A percentile compares a stretch with the other conserved stretches of the same genome.
Conservation (phyloP, 306 rosid genomes). For the Betula pendula region DNA sequence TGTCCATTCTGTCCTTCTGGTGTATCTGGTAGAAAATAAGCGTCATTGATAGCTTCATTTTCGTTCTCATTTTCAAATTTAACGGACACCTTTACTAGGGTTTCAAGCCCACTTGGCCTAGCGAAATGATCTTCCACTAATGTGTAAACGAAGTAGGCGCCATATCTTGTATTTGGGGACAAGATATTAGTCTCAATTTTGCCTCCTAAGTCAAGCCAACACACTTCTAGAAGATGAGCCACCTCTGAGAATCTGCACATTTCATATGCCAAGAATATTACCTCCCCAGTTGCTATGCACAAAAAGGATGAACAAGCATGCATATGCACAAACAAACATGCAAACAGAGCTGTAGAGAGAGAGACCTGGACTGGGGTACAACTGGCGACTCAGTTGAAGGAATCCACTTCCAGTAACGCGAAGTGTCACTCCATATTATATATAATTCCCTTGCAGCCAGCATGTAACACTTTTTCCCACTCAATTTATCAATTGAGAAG, state of each 20-base stretch:
- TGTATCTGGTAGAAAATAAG: neutral
- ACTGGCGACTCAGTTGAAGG: neutral
- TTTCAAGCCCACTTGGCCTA: neutral
- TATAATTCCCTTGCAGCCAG: neutral
- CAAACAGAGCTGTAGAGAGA: neutral
- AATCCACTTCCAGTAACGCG: neutral
- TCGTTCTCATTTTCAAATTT: neutral
- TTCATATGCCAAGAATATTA: neutral
- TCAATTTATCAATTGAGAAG: neutral
- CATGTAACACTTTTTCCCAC: constrained; percentile 8
- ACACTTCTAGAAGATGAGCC: neutral
- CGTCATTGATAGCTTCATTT: neutral
- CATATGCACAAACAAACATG: neutral
- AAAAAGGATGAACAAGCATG: neutral
- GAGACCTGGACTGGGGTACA: neutral
- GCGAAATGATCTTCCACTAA: neutral
- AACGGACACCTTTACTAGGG: neutral
- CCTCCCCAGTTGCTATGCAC: neutral
- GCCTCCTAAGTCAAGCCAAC: constrained; percentile 12
- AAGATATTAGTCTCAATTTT: neutral
- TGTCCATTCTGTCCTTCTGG: neutral
- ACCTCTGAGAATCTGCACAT: constrained; percentile 8
- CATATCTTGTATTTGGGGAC: constrained; percentile 13
- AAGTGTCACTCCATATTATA: neutral
- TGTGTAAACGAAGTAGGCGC: neutral